Percentiles rank a stretch among this genome's conserved stretches.
Evolutionary conservation across 495 filamentous ascomycete genomes (phyloP).

Genomic region (Xylaria longipes): DNA sequence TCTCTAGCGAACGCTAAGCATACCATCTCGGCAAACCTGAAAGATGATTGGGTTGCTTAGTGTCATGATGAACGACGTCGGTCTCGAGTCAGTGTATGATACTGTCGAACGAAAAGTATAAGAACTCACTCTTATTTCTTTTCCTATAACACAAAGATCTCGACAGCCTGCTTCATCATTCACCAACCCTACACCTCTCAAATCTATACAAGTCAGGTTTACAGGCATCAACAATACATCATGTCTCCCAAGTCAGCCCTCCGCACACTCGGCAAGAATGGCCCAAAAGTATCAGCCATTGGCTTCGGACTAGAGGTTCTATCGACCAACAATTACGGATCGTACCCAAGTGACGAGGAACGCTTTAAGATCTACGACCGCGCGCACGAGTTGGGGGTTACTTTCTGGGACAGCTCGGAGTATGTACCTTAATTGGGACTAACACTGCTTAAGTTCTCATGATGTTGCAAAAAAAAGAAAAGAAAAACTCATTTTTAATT

Average conservation of each 20-base stretch:
- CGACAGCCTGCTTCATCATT: neutral
- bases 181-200: neutral
- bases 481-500: neutral
- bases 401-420: conserved; percentile 65
- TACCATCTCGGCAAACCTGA: neutral
- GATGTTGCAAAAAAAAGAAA: conserved; percentile 22
- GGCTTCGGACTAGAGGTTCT: conserved; percentile 64
- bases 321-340: conserved; percentile 47
- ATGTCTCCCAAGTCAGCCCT: conserved; percentile 9
- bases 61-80: neutral
- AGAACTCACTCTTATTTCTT: neutral
- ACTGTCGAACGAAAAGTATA: neutral
- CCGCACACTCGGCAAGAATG: conserved; percentile 56
- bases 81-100: neutral
- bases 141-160: neutral
- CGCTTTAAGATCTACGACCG: conserved; percentile 60
- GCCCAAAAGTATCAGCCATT: conserved; percentile 56
- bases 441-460: conserved; percentile 29
- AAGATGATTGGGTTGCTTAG: neutral
- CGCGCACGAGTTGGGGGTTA: conserved; percentile 60
- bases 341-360: conserved; percentile 48
- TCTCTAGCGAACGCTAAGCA: neutral
- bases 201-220: neutral
- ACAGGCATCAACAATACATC: neutral
- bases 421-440: conserved; percentile 20